Evolutionary conservation across 345 rosid genomes (phyloP).

Genomic region (Psidium friedrichsthalianum): DNA sequence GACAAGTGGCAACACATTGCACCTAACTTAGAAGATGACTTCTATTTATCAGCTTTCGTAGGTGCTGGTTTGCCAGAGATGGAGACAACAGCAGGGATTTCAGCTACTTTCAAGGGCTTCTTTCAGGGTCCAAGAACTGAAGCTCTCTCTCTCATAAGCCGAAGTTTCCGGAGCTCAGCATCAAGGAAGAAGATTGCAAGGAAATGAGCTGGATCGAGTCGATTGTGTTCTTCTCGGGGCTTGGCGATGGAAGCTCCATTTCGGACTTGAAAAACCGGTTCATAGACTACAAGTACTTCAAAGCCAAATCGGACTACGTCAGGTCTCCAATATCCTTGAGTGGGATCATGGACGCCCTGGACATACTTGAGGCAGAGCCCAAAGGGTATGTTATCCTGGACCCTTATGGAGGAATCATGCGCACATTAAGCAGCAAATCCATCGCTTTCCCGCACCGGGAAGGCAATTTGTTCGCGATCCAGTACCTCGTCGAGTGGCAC

Average conservation of each 20-base stretch:
- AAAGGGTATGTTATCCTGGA: constrained; percentile 27
- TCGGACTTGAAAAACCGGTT: constrained; percentile 17
- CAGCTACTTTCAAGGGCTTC: constrained; percentile 37
- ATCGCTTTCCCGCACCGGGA: constrained; percentile 51
- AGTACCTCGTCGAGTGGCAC: constrained; percentile 40
- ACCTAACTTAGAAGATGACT: constrained; percentile 13
- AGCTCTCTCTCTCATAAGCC: constrained; percentile 12
- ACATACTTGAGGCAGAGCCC: constrained; percentile 17
- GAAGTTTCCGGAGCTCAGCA: constrained; percentile 24
- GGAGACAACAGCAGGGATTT: constrained; percentile 8
- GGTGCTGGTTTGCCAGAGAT: constrained; percentile 21
- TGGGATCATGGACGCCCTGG: constrained; percentile 16
- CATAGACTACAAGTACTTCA: constrained; percentile 23
- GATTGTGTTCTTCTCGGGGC: constrained; percentile 24
- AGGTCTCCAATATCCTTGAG: constrained; percentile 13
- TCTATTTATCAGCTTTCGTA: constrained; percentile 28
- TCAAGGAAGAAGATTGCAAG: constrained; percentile 19
- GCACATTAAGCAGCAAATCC: constrained; percentile 19
- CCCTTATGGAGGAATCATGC: constrained; percentile 52
- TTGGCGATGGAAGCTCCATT: constrained; percentile 9
- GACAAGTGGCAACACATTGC: constrained; percentile 39
- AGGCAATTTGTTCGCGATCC: constrained; percentile 34
- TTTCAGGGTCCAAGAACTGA: constrained; percentile 26
- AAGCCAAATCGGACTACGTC: constrained; percentile 51
- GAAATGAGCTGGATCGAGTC: constrained; percentile 56